Percentiles rank a stretch among this genome's conserved stretches.
Conservation (phyloP, 2,329 filamentous ascomycete genomes). For the Fusarium miscanthi region DNA sequence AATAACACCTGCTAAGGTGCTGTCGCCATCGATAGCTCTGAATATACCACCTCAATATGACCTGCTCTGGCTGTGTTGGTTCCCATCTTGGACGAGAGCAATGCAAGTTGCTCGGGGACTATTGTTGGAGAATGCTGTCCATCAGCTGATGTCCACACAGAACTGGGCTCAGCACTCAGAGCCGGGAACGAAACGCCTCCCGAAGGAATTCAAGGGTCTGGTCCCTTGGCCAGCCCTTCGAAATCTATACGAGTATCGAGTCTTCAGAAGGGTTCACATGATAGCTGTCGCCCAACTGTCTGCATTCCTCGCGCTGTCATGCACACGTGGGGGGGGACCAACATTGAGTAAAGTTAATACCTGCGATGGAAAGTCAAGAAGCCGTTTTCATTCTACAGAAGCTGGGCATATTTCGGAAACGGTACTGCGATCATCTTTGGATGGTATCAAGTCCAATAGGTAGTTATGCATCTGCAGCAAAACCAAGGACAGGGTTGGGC, state of each 20-base stretch:
- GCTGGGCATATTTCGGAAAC: neutral
- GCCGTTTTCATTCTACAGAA: slow-evolving; percentile 11
- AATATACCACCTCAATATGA: neutral
- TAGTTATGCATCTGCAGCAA: neutral
- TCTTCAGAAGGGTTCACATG: slow-evolving; percentile 28
- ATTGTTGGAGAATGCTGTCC: slow-evolving; percentile 28
- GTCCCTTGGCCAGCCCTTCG: slow-evolving; percentile 14
- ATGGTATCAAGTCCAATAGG: neutral
- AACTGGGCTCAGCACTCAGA: neutral
- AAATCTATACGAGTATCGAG: neutral
- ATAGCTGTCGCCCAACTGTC: slow-evolving; percentile 11
- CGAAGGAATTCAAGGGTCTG: slow-evolving; percentile 33
- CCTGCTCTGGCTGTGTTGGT: slow-evolving; percentile 8
- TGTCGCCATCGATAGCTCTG: slow-evolving; percentile 1
- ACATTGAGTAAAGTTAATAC: slow-evolving; percentile 35
- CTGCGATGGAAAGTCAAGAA: slow-evolving; percentile 36
- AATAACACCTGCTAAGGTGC: slow-evolving; percentile 10
- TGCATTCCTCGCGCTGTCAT: slow-evolving; percentile 29
- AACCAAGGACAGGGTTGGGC: neutral
- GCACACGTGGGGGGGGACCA: slow-evolving; percentile 27
- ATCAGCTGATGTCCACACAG: slow-evolving; percentile 21
- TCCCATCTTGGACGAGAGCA: slow-evolving; percentile 31
- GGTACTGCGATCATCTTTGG: neutral
- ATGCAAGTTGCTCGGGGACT: slow-evolving; percentile 3
- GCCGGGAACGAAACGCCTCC: slow-evolving; percentile 30